Percentiles rank a stretch among this genome's conserved stretches.
These are phyloP conservation scores for Diversispora epigaea DNA, from an alignment of 192 early-diverging fungal species.

Conservation along the genomic window DNA sequence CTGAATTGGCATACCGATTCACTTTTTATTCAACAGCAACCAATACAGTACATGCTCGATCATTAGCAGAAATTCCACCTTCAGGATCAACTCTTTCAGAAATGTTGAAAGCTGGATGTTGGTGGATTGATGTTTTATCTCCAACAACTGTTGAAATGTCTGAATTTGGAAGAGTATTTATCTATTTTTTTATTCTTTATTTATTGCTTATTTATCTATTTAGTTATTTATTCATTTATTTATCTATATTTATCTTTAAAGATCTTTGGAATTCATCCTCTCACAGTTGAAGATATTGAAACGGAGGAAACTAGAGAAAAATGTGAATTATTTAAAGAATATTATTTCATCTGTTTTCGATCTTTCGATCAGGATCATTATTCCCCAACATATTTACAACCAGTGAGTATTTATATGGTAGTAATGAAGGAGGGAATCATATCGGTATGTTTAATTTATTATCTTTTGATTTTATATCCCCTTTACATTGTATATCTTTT, in stretches of 20 bases:
- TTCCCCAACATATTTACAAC: slow-evolving; percentile 63
- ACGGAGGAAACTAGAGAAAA: slow-evolving; percentile 91
- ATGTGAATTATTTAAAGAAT: slow-evolving; percentile 83
- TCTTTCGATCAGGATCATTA: slow-evolving; percentile 68
- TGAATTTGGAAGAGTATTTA: slow-evolving; percentile 53
- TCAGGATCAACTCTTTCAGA: slow-evolving; percentile 36
- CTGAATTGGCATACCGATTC: slow-evolving; percentile 32
- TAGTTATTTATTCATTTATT: too few relatives aligned
- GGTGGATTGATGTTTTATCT: slow-evolving; percentile 70
- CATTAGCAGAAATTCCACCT: slow-evolving; percentile 36
- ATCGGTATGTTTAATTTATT: slow-evolving; percentile 45
- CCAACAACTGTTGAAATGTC: slow-evolving; percentile 59
- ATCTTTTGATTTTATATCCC: neutral
- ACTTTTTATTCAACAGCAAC: slow-evolving; percentile 42
- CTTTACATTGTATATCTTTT: neutral
- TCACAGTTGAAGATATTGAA: slow-evolving; percentile 86
- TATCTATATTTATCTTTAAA: slow-evolving; percentile 18
- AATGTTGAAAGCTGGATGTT: slow-evolving; percentile 54
- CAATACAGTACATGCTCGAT: slow-evolving; percentile 39
- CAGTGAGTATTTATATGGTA: slow-evolving; percentile 65
- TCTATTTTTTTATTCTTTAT: neutral
- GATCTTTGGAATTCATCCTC: slow-evolving; percentile 72
- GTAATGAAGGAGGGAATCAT: slow-evolving; percentile 70
- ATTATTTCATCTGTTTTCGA: slow-evolving; percentile 91
- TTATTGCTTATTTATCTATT: neutral